Base-by-base conservation (phyloP, 2,329 filamentous ascomycete genomes). In the Colletotrichum sp. region DNA sequence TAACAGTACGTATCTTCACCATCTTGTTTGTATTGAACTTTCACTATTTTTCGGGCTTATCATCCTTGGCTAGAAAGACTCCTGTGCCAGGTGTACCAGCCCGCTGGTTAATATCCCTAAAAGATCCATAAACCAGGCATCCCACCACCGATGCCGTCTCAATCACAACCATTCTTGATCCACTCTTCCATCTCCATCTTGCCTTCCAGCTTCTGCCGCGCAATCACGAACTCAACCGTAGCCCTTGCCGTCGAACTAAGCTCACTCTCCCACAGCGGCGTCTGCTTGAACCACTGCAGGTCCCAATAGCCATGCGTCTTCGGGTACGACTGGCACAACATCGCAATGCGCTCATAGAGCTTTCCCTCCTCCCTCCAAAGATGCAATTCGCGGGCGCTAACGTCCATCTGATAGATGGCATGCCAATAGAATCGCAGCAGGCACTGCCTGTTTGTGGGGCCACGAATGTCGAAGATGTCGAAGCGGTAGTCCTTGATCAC, bases 341-440 rank as follows among this genome's bases (percentile, higher is more conserved):
- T 6, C 43, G 43, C 43, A 48, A 21, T 48, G 6, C 43, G 43
- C 43, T 48, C 43, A 21, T 3, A 48, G 0, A 48, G 6, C n/a
- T 48, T 48, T 0, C 43, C n/a, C 10, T 48, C 43, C n/a, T 48
- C n/a, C 43, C 10, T 48, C 43, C 43, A 48, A 0, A 21, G 18
- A 48, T 48, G 43, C n/a, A 0, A 48, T 4, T 48, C 43, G n/a
- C n/a, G n/a, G 0, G 43, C 43, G 10, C 43, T 48, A 3, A 48
- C 43, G 6, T 48, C 43, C 43, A 48, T 13, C 0, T 48, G 43
- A 2, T 21, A 0, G 2, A 48, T 13, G 0, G 1, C 9, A 2
- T 21, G 43, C 10, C 43, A 1, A 4, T 21, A 48, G 1, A 48
- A 48, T 4, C n/a, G 6, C n/a, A 48, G 43, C 6, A 48, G n/a